Percentiles rank a stretch among this genome's conserved stretches.
phyloP scores from a whole-genome alignment of 208 protist species.

The Wallacemonas sp. region DNA sequence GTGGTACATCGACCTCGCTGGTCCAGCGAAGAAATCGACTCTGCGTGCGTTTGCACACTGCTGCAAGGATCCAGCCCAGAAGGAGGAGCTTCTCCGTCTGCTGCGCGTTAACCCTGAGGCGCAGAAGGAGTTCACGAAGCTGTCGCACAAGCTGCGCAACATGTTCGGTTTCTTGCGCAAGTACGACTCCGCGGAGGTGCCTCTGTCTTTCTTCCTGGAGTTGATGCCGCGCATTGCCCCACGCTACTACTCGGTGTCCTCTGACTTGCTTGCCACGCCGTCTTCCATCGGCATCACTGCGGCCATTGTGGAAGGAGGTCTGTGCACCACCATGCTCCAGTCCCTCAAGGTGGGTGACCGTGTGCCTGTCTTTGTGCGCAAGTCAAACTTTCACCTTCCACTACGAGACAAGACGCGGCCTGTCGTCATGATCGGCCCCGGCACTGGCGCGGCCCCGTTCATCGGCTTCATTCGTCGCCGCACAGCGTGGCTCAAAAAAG shows the following conservation, averaged over 20 bases:
- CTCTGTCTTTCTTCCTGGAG: constrained; percentile 88
- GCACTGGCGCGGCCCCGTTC: constrained; percentile 95
- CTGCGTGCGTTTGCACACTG: constrained; percentile 88
- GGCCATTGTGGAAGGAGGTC: constrained; percentile 87
- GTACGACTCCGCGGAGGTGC: constrained; percentile 75
- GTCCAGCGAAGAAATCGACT: constrained; percentile 86
- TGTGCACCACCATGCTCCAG: constrained; percentile 91
- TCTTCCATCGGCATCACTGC: constrained; percentile 80
- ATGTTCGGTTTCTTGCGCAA: constrained; percentile 80
- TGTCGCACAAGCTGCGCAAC: constrained; percentile 68
- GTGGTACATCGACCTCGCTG: constrained; percentile 90
- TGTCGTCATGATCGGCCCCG: constrained; percentile 95
- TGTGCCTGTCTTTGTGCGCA: constrained; percentile 90
- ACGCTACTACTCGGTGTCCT: constrained; percentile 97
- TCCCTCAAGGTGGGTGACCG: constrained; percentile 50
- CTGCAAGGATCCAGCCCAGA: constrained; percentile 69
- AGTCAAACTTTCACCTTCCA: constrained; percentile 92
- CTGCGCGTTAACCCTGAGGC: constrained; percentile 68
- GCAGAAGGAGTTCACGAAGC: constrained; percentile 71
- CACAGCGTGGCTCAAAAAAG: constrained; percentile 70
- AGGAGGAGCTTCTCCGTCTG: constrained; percentile 72
- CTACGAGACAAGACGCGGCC: constrained; percentile 72
- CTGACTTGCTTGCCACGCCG: constrained; percentile 76
- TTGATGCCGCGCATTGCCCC: constrained; percentile 92
- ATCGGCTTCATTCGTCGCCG: constrained; percentile 94